Evolutionary conservation across 352 stramenopile genomes (phyloP), one percentile per base, ranked within the genome.

Genomic region (Halophytophthora batemanensis): DNA sequence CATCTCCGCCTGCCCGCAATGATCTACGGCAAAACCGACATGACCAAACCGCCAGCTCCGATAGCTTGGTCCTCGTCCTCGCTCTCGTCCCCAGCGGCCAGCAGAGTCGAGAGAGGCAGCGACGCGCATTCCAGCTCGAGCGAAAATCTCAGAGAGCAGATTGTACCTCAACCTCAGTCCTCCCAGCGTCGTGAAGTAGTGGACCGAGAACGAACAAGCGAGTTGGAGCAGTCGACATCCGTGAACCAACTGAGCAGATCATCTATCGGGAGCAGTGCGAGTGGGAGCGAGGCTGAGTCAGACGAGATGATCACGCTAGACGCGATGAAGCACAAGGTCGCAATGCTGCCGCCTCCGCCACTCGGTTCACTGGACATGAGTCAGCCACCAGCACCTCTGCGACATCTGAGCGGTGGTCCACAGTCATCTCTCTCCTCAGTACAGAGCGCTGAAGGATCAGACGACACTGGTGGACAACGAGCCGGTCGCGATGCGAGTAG

Each of bases 281-380:
- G 36, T 10, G 29, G 21, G 6, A 5, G 5, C 34, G 38, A 36
- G 34, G 29, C 35, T n/a, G 17, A 39, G 35, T 25, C 31, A 39
- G 34, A 8, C 25, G 35, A 19, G 17, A 64, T 23, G 36, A 54
- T 52, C 19, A 46, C 37, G 45, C 66, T 42, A 45, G 56, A 59
- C 37, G 59, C 22, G 31, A 62, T 68, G 15, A 58, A 68, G 22
- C 12, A 61, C 18, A 41, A 59, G 50, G 48, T 72, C 7, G 55
- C 57, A 12, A 45, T 50, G 7, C 21, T 83, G 6, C 67, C 65
- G 6, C 62, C 69, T 22, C 66, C 64, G 42, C 69, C 75, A 38
- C 52, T 82, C 19, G 61, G 53, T 1, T 56, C 39, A 25, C 23
- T 79, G 19, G 59, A 85, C 37, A 85, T 83, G 76, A 80, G 64